Evolutionary conservation across 1,284 basidiomycete species (phyloP), one percentile per base, ranked within the genome.

Genomic region (Ustilago hordei): DNA sequence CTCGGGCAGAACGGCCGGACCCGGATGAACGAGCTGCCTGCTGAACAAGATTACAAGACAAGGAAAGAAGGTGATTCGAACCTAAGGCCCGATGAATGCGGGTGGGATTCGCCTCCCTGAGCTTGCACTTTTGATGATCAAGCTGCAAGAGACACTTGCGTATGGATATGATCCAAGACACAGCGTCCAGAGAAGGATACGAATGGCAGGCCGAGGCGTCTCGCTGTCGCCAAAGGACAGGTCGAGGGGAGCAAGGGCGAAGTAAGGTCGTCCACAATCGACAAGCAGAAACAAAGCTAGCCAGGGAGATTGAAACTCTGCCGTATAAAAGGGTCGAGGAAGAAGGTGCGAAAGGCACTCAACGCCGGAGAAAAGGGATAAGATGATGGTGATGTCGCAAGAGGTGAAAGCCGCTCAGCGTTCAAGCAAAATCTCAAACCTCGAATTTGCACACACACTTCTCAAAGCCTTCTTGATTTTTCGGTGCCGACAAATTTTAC

Each of bases 341-440:
- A 11, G 4, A 54, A 36, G 52, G 4, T 4, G 4, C 35, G 53
- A 34, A 35, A 55, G 53, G 17, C 19, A 35, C 32, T 55, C 32
- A 35, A 38, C 12, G 50, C 31, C 32, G 8, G 31, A 55, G 36
- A 47, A 32, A 64, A 36, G 53, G 38, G 41, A 28, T 38, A n/a
- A 15, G 69, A 48, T 59, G 64, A 66, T 65, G 69, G 56, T 63
- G 69, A 60, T 65, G 52, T 65, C 59, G 69, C 50, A 71, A 71
- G 69, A n/a, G 31, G 56, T 17, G 34, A 11, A 38, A 52, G 52
- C 7, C 39, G 50, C 54, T 35, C 48, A 23, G 35, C 19, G 23
- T 45, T 34, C 34, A 34, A 59, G 36, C 55, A 69, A 69, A 69
- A 64, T 60, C 60, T 69, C 60, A 52, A 63, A 69, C 55, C 55